Evolutionary conservation across 305 asterid genomes (phyloP), one percentile per base, ranked within the genome.

Genomic region (Fraxinus sp.): DNA sequence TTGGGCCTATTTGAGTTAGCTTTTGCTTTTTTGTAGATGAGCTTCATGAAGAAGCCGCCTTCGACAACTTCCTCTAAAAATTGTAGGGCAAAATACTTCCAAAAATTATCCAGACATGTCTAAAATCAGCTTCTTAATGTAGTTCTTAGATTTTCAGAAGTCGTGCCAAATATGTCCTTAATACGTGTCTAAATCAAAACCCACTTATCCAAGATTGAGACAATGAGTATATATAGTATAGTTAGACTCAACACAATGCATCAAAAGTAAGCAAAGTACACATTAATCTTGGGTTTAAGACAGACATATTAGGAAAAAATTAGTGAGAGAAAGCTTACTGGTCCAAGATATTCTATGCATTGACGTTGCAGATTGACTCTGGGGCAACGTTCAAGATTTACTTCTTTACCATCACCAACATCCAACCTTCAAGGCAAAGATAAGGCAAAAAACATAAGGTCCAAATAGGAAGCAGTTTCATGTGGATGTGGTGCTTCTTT

Each of bases 381-480:
- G 8, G 88, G 89, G 87, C 97, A 92, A 84, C 84, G 84, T 46
- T 90, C 95, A 8, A 91, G 87, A 84, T 89, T 92, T 32, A 91
- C 78, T 87, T 92, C 97, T 76, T 89, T 92, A 7, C 95, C 97
- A 46, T 91, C 94, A 76, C 97, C 94, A 49, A 92, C 93, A 77
- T 90, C 94, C 90, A 90, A 85, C 93, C 93, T 90, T 86, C 57
- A 84, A 35, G 4, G 75, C 73, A 11, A 30, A 36, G 9, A 80
- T 37, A 52, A 4, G 28, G 33, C 22, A 20, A 76, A 78, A n/a
- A 78, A 64, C 83, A 64, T 39, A 44, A 14, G 46, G 16, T 32
- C 0, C 2, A 7, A 46, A 72, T 36, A 72, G 46, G 24, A 32
- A 35, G 28, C 44, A 74, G 16, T n/a, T 41, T 4, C 24, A 18